phyloP scores from a whole-genome alignment of 2,329 filamentous ascomycete species.

The Diaporthe sp. region DNA sequence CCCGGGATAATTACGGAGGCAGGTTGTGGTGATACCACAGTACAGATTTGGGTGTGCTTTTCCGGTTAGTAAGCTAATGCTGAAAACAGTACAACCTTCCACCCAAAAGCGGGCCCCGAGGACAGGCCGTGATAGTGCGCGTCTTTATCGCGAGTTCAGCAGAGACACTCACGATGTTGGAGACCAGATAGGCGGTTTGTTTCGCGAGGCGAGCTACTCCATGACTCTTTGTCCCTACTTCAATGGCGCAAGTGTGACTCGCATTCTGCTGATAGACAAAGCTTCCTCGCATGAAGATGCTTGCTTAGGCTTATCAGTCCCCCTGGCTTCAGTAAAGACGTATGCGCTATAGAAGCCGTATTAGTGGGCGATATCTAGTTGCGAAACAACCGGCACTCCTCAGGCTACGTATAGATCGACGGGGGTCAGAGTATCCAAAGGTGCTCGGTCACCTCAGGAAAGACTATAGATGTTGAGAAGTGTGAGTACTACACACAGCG shows the following conservation, averaged over 20 bases:
- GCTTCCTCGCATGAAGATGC: neutral
- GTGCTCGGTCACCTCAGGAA: too few relatives aligned
- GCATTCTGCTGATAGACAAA: neutral
- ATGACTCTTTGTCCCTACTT: neutral
- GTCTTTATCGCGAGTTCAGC: neutral
- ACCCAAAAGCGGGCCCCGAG: too few relatives aligned
- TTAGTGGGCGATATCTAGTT: neutral
- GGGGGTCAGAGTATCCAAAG: too few relatives aligned
- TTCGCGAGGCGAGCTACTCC: neutral
- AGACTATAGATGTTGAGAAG: neutral
- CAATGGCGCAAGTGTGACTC: neutral
- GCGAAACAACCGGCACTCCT: neutral
- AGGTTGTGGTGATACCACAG: neutral
- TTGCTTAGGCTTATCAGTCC: neutral
- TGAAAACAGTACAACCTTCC: neutral
- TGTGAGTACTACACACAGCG: too few relatives aligned
- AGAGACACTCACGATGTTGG: neutral
- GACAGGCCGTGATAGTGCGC: neutral
- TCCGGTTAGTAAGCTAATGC: neutral
- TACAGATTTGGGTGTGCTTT: neutral
- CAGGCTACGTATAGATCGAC: neutral
- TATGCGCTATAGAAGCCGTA: too few relatives aligned
- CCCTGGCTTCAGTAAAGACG: neutral
- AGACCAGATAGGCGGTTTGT: neutral
- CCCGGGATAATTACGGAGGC: conserved; percentile 20